Conservation (phyloP, 495 filamentous ascomycete species). For the Podospora conica region DNA sequence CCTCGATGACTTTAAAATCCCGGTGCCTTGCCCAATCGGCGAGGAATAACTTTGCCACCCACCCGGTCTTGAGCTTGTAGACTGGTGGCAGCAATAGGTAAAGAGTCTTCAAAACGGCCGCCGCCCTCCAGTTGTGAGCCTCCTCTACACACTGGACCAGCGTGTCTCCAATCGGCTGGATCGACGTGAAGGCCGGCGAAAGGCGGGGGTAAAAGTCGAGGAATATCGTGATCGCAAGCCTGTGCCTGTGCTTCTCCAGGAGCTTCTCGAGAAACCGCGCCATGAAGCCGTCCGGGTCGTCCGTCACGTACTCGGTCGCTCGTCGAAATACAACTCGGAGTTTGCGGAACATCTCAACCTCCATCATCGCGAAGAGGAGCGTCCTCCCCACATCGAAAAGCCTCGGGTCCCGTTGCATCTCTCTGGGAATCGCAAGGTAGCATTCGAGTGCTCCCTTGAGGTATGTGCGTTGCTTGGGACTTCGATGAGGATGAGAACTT, state of each 20-base stretch:
- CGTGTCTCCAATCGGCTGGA: neutral
- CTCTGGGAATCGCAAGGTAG: neutral
- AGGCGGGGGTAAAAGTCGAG: neutral
- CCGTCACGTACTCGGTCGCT: neutral
- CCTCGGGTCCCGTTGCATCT: neutral
- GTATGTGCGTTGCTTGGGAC: neutral
- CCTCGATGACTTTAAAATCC: neutral
- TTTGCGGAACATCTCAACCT: neutral
- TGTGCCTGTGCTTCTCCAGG: neutral
- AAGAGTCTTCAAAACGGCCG: neutral
- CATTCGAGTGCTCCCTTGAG: neutral
- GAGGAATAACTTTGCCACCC: constrained; percentile 1
- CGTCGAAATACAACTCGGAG: neutral
- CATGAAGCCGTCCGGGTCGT: neutral
- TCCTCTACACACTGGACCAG: neutral
- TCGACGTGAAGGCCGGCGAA: neutral
- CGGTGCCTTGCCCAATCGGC: neutral
- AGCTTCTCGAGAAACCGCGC: neutral
- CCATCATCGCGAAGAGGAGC: neutral
- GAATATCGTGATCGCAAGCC: neutral
- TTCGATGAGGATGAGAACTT: neutral
- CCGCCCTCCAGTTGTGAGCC: neutral
- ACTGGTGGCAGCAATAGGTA: neutral
- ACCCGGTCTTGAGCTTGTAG: neutral
- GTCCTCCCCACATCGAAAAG: neutral